Evolutionary conservation across 176 grass and related monocot genomes (phyloP).

Genomic region (Olyra latifolia): DNA sequence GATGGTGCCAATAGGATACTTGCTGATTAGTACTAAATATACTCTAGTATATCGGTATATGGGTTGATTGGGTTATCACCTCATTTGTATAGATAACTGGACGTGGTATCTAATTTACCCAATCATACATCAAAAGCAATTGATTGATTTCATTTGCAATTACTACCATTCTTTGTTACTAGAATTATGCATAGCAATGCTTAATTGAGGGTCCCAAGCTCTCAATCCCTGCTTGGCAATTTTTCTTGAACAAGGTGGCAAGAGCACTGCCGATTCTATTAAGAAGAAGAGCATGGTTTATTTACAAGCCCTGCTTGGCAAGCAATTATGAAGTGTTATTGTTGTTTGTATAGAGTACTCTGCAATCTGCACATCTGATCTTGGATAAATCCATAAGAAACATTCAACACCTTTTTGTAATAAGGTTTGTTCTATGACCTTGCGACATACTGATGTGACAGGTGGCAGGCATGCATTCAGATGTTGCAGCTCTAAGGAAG

Average conservation of each 20-base stretch:
- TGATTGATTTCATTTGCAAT: neutral
- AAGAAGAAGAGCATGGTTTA: too few species aligned
- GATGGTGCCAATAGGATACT: neutral
- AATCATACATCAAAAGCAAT: neutral
- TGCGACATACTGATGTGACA: conserved; percentile 41
- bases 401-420: neutral
- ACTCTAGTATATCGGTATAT: neutral
- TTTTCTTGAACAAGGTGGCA: too few species aligned
- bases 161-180: neutral
- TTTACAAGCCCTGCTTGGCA: neutral
- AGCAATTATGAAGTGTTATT: neutral
- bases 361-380: neutral
- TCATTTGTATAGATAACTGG: neutral
- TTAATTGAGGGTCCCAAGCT: neutral
- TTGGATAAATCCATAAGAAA: neutral
- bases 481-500: conserved; percentile 62
- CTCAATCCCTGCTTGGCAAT: neutral
- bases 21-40: neutral
- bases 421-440: neutral
- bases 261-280: too few species aligned
- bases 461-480: conserved; percentile 94
- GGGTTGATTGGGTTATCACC: neutral
- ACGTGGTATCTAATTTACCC: neutral
- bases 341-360: neutral
- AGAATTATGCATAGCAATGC: neutral